phyloP scores from a whole-genome alignment of 345 rosid species.

The Brassica nigra region DNA sequence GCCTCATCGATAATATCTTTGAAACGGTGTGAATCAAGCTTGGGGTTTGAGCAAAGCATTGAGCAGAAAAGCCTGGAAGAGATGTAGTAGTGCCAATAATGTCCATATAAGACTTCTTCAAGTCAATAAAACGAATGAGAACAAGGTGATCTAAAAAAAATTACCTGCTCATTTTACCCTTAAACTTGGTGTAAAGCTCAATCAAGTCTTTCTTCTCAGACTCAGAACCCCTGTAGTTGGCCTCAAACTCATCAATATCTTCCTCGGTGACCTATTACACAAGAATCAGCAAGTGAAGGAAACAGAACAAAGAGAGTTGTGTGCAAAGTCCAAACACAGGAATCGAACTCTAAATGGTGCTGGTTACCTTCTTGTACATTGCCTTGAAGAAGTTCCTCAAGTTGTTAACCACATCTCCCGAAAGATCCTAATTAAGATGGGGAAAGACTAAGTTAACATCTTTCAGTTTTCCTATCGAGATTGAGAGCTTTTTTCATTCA shows the following conservation, averaged over 20 bases:
- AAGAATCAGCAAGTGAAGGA: background rate
- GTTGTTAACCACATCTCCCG: constrained; percentile 74
- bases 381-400: constrained; percentile 70
- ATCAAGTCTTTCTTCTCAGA: constrained; percentile 88
- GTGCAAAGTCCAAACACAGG: background rate
- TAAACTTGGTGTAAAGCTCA: constrained; percentile 59
- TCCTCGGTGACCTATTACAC: constrained; percentile 69
- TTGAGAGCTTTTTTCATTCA: background rate
- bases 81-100: background rate
- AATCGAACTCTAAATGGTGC: background rate
- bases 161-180: constrained; percentile 85
- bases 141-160: background rate
- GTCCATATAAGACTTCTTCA: background rate
- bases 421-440: constrained; percentile 65
- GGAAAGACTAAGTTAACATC: background rate
- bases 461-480: background rate
- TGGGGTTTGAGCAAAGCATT: constrained; percentile 87
- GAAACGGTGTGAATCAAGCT: constrained; percentile 89
- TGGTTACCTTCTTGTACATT: constrained; percentile 72
- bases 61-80: constrained; percentile 79
- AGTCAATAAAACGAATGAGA: background rate
- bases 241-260: constrained; percentile 86
- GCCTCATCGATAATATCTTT: constrained; percentile 75
- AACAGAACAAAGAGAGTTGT: background rate
- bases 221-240: constrained; percentile 87